Conservation (phyloP, 208 protist species). For the Wallacemonas collosoma region DNA sequence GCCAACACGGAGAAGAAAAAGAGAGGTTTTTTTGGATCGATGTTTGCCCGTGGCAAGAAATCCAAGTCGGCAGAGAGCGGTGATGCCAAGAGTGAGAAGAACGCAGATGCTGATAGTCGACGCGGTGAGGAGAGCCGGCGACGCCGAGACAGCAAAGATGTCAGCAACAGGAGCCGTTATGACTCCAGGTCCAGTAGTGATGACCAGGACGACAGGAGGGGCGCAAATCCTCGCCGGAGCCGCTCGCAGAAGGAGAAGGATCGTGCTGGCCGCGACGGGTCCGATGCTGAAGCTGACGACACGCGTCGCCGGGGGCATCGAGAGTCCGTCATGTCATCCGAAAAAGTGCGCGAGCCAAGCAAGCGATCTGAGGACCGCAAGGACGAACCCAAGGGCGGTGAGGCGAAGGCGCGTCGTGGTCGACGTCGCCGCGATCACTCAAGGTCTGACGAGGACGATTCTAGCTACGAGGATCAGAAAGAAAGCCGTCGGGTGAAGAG, state of each 20-base stretch:
- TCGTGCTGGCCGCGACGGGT: not conserved
- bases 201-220: not conserved
- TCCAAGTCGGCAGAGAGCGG: slow-evolving; percentile 1
- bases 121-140: not conserved
- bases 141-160: not conserved
- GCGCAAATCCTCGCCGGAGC: not conserved
- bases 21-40: slow-evolving; percentile 13
- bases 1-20: slow-evolving; percentile 15
- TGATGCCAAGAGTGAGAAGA: slow-evolving; percentile 6
- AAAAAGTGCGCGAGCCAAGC: not conserved
- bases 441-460: not conserved
- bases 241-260: slow-evolving; percentile 5
- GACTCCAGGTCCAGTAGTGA: not conserved
- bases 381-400: not conserved
- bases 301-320: not conserved
- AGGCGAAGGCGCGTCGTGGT: not conserved
- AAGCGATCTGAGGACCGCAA: slow-evolving; percentile 3
- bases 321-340: slow-evolving; percentile 14
- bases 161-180: not conserved
- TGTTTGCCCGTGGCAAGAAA: slow-evolving; percentile 15
- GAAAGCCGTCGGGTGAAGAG: not conserved
- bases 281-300: not conserved
- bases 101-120: not conserved
- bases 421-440: not conserved
- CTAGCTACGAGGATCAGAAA: not conserved